phyloP scores from a whole-genome alignment of 1,284 basidiomycete genomes.

The Coniferiporia weirii region DNA sequence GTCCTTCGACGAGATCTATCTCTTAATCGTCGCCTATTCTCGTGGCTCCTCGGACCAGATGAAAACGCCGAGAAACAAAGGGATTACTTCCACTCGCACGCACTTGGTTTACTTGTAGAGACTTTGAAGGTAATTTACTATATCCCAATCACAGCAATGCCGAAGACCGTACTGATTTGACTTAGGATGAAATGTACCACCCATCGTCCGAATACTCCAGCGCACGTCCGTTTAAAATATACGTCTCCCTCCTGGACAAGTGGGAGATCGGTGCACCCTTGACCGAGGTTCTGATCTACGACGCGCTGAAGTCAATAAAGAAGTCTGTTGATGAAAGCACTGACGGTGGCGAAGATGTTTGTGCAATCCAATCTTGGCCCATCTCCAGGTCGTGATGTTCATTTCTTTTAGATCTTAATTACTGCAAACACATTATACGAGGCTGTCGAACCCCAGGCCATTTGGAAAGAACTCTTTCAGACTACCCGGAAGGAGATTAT shows the following conservation, averaged over 20 bases:
- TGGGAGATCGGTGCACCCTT: constrained; percentile 90
- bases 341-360: constrained; percentile 60
- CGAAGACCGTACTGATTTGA: not conserved
- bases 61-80: constrained; percentile 73
- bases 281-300: constrained; percentile 74
- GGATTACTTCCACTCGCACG: constrained; percentile 63
- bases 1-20: constrained; percentile 91
- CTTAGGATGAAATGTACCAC: constrained; percentile 67
- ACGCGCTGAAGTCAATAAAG: constrained; percentile 72
- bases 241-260: constrained; percentile 92
- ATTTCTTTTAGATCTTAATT: constrained; percentile 57
- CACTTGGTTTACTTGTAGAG: constrained; percentile 59
- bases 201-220: constrained; percentile 68
- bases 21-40: constrained; percentile 87
- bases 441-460: constrained; percentile 81
- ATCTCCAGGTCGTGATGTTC: constrained; percentile 4
- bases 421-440: constrained; percentile 91
- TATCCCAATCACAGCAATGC: not conserved
- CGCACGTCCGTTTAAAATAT: constrained; percentile 89
- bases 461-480: constrained; percentile 77
- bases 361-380: constrained; percentile 22
- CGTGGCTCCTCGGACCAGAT: constrained; percentile 85
- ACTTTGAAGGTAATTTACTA: constrained; percentile 57
- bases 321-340: constrained; percentile 45
- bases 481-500: constrained; percentile 49